Percentiles rank a stretch among this genome's conserved stretches.
Conservation (phyloP, 768 basidiomycete species). For the Tephrocybe rancida region DNA sequence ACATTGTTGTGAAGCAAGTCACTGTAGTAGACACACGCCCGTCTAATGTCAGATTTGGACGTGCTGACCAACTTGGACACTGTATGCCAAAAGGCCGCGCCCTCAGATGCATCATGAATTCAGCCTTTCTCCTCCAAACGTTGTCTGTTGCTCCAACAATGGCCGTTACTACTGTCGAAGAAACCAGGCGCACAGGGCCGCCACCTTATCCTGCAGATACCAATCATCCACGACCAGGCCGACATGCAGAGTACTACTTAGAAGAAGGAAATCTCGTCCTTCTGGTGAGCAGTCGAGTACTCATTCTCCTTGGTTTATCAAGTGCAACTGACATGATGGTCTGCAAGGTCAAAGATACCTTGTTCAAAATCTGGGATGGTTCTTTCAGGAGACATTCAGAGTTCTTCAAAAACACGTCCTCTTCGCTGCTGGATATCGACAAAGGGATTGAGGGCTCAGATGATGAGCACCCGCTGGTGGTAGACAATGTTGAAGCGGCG, state of each 20-base stretch:
- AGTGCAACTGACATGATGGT: not conserved
- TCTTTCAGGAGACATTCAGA: constrained; percentile 17
- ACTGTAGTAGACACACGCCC: not conserved
- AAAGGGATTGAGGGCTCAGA: constrained; percentile 20
- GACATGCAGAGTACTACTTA: constrained; percentile 21
- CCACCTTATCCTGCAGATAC: constrained; percentile 5
- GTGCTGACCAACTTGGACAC: not conserved
- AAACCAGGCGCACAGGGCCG: not conserved
- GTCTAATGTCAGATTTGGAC: not conserved
- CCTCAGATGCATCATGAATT: not conserved
- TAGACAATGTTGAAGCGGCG: constrained; percentile 23
- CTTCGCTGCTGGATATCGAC: constrained; percentile 9
- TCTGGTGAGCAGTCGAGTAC: constrained; percentile 9
- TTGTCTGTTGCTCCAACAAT: not conserved
- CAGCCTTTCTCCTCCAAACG: not conserved
- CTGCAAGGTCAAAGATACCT: constrained; percentile 17
- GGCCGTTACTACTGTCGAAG: constrained; percentile 1
- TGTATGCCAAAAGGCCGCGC: not conserved
- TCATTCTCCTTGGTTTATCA: not conserved
- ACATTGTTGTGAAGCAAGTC: not conserved
- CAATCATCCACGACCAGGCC: not conserved
- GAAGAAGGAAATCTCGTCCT: constrained; percentile 29
- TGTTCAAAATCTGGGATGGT: constrained; percentile 23
- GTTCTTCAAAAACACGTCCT: constrained; percentile 18
- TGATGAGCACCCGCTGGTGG: constrained; percentile 27